These are phyloP conservation scores for Theobroma grandiflorum DNA, from an alignment of 441 rosid genomes.

Conservation along the genomic window DNA sequence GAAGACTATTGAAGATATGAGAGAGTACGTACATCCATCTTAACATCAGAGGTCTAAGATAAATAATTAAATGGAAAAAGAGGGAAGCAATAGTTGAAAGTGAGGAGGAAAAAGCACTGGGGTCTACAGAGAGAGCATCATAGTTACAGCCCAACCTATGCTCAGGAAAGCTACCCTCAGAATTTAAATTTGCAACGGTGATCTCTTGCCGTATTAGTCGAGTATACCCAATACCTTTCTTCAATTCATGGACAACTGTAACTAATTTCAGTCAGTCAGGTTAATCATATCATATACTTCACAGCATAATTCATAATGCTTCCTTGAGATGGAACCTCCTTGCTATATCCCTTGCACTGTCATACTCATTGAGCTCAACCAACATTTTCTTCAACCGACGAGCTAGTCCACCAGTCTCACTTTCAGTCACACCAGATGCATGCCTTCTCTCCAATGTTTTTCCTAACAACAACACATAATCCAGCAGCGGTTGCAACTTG, in stretches of 20 bases:
- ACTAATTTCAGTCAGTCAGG: not conserved
- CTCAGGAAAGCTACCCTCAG: not conserved
- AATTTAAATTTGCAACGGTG: not conserved
- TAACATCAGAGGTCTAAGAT: not conserved
- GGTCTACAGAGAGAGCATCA: not conserved
- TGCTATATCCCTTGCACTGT: constrained; percentile 77
- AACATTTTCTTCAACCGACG: constrained; percentile 86
- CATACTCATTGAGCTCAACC: constrained; percentile 89
- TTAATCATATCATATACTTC: not conserved
- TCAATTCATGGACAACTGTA: not conserved
- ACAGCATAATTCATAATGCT: constrained; percentile 63
- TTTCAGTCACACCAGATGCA: constrained; percentile 56
- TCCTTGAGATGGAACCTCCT: constrained; percentile 80
- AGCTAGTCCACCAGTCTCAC: constrained; percentile 78
- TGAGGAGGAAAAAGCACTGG: not conserved
- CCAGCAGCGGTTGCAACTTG: constrained; percentile 86
- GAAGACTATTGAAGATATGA: not conserved
- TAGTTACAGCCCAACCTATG: not conserved
- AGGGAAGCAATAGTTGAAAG: not conserved
- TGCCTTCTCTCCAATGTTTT: constrained; percentile 68
- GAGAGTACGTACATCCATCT: not conserved
- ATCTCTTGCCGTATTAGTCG: not conserved
- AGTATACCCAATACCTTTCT: not conserved
- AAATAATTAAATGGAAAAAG: not conserved
- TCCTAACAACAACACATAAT: constrained; percentile 60